Evolutionary conservation across 768 basidiomycete genomes (phyloP).

Genomic region (Boletus barrowsii): DNA sequence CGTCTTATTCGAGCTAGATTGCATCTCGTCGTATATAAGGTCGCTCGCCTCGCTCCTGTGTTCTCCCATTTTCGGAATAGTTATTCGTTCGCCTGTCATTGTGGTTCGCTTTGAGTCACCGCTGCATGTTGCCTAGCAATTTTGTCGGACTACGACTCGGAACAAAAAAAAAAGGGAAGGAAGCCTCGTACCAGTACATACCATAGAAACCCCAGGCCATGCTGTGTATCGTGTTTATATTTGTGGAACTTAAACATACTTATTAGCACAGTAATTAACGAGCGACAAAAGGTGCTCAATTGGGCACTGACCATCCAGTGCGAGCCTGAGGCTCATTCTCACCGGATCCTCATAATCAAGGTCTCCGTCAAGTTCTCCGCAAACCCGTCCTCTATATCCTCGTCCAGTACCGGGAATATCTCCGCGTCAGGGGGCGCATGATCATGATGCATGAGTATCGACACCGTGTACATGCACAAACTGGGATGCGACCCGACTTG

Average conservation of each 20-base stretch:
- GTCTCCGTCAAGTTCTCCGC: conserved; percentile 13
- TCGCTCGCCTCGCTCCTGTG: no score
- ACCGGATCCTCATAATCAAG: conserved; percentile 10
- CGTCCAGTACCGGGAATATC: neutral
- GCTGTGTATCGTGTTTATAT: conserved; percentile 22
- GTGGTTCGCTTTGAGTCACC: no score
- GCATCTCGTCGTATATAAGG: no score
- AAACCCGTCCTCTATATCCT: conserved; percentile 8
- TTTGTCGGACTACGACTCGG: neutral
- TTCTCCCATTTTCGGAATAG: no score
- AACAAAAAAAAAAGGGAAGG: neutral
- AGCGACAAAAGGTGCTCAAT: neutral
- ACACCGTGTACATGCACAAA: neutral
- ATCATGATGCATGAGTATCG: neutral
- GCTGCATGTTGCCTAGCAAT: no score
- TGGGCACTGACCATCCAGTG: conserved; percentile 10
- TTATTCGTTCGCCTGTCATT: no score
- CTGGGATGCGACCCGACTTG: conserved; percentile 1
- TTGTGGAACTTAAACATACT: conserved; percentile 3
- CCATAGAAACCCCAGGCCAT: conserved; percentile 27
- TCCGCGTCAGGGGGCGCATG: conserved; percentile 2
- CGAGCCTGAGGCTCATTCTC: neutral
- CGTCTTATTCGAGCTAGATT: conserved; percentile 33
- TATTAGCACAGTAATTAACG: conserved; percentile 5
- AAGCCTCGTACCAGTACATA: no score